Percentiles rank a stretch among this genome's conserved stretches.
Conservation (phyloP, 805 yeast species). For the Pichia insulana region DNA sequence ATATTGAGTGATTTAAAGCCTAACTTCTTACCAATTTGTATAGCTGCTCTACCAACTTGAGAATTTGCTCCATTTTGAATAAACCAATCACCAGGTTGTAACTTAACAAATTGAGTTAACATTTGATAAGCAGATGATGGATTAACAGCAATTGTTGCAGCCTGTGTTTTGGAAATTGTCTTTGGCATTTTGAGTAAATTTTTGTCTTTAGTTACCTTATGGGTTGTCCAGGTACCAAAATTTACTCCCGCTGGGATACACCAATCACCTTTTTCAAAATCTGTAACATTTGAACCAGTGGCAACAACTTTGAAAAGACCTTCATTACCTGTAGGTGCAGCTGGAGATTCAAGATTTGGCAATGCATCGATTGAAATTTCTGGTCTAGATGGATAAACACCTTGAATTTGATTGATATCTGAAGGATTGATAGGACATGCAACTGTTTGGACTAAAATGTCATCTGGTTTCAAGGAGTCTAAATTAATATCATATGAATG, state of each 20-base stretch:
- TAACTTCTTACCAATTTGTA: conserved; percentile 72
- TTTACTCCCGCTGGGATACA: conserved; percentile 69
- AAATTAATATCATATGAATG: conserved; percentile 41
- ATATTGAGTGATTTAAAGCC: conserved; percentile 82
- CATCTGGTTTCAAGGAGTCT: conserved; percentile 25
- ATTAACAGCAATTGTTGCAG: conserved; percentile 86
- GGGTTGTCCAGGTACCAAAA: conserved; percentile 92
- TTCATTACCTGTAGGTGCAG: conserved; percentile 89
- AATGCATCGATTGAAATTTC: conserved; percentile 40
- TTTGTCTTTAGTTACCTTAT: conserved; percentile 44
- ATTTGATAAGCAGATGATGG: conserved; percentile 89
- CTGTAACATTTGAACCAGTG: conserved; percentile 45
- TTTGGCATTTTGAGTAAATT: conserved; percentile 53
- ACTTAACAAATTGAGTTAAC: conserved; percentile 59
- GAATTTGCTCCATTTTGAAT: conserved; percentile 96
- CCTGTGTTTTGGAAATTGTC: conserved; percentile 48
- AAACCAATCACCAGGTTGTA: conserved; percentile 76
- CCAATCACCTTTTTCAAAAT: conserved; percentile 71
- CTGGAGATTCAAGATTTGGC: conserved; percentile 48
- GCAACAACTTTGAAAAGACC: conserved; percentile 83
- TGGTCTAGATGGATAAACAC: conserved; percentile 78
- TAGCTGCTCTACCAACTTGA: conserved; percentile 86
- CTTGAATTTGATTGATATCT: conserved; percentile 78
- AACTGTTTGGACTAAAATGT: conserved; percentile 56
- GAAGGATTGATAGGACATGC: conserved; percentile 90